A percentile compares a stretch with the other conserved stretches of the same genome.
Evolutionary conservation across 2,329 filamentous ascomycete genomes (phyloP).

Genomic region (Cladorrhinum sp.): DNA sequence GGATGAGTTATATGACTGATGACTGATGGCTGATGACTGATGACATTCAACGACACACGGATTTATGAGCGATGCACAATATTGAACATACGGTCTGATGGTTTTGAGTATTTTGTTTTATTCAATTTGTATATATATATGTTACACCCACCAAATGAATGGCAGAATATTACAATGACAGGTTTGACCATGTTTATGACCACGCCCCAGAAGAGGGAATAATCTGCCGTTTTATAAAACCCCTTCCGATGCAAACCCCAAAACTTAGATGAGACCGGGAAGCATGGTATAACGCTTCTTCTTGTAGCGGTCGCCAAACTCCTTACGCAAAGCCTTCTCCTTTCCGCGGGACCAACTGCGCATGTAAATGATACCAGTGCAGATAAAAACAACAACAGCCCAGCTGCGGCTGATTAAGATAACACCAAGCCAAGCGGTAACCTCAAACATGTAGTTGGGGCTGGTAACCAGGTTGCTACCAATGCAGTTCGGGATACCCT

Average conservation of each 20-base stretch:
- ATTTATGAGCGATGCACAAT: not conserved
- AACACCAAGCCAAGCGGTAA: slow-evolving; percentile 80
- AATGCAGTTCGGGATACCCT: slow-evolving; percentile 82
- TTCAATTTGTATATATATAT: not conserved
- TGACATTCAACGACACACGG: too few relatives aligned
- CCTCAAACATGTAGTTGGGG: slow-evolving; percentile 96
- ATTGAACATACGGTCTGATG: too few relatives aligned
- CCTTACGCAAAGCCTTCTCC: slow-evolving; percentile 82
- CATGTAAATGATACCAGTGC: slow-evolving; percentile 76
- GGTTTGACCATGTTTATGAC: not conserved
- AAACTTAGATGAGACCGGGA: slow-evolving; percentile 67
- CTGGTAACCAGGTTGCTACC: slow-evolving; percentile 87
- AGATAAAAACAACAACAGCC: slow-evolving; percentile 72
- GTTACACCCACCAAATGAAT: not conserved
- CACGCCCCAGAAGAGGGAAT: not conserved
- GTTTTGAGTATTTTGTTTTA: not conserved
- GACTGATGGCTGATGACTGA: not conserved
- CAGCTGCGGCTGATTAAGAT: slow-evolving; percentile 76
- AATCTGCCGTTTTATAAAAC: slow-evolving; percentile 4
- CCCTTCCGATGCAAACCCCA: not conserved
- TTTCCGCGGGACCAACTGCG: slow-evolving; percentile 84
- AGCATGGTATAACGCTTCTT: slow-evolving; percentile 85
- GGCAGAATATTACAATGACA: not conserved
- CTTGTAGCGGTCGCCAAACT: slow-evolving; percentile 93
- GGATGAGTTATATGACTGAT: not conserved